Percentiles rank a stretch among this genome's conserved stretches.
phyloP scores from a whole-genome alignment of 805 yeast species.

The Lipomyces spencermartinsiae region DNA sequence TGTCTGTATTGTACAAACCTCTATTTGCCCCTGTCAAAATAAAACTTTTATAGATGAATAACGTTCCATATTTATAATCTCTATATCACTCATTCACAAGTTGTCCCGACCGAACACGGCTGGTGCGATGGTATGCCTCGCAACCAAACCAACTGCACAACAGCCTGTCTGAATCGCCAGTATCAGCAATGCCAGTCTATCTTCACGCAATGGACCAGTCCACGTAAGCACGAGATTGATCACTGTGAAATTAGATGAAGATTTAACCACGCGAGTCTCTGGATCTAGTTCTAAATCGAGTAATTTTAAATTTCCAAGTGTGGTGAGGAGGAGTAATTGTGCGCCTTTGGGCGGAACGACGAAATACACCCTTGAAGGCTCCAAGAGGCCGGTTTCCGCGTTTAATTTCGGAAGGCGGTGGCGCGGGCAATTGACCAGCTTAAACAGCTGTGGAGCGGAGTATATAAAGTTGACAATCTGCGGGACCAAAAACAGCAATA shows the following conservation, averaged over 20 bases:
- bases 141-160: slow-evolving; percentile 62
- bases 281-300: slow-evolving; percentile 52
- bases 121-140: slow-evolving; percentile 87
- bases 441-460: slow-evolving; percentile 90
- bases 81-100: slow-evolving; percentile 21
- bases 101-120: slow-evolving; percentile 90
- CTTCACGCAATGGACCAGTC: slow-evolving; percentile 92
- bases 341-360: slow-evolving; percentile 40
- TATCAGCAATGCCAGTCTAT: slow-evolving; percentile 65
- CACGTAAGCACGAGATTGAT: slow-evolving; percentile 83
- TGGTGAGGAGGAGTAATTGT: slow-evolving; percentile 47
- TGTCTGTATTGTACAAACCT: not conserved
- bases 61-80: not conserved
- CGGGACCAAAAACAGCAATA: slow-evolving; percentile 83
- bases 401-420: slow-evolving; percentile 88
- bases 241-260: slow-evolving; percentile 82
- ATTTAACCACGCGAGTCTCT: slow-evolving; percentile 45
- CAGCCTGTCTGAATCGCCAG: slow-evolving; percentile 58
- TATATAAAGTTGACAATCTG: slow-evolving; percentile 90
- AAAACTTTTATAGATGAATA: not conserved
- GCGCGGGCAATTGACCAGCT: slow-evolving; percentile 90
- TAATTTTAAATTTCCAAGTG: slow-evolving; percentile 58
- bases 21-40: not conserved
- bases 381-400: slow-evolving; percentile 68
- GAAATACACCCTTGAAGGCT: slow-evolving; percentile 62